Percentiles rank a stretch among this genome's conserved stretches.
Evolutionary conservation across 225 moss, liverwort and hornwort species (phyloP).

Genomic region (Pseudisothecium myosuroides): DNA sequence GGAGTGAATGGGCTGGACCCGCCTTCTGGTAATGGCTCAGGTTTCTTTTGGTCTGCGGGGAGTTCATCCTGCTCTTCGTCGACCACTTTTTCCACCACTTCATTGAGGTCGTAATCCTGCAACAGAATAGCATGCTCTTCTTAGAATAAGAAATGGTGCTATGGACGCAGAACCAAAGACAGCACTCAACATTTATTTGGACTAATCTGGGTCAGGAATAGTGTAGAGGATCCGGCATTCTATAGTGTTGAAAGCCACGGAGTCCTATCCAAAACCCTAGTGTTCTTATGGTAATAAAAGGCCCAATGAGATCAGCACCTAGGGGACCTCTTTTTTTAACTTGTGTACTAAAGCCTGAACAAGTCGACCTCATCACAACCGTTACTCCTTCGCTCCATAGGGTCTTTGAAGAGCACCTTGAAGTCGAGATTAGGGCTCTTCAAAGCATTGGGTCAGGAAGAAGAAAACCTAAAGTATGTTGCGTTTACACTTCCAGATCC

Average conservation of each 20-base stretch:
- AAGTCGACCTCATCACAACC: background rate
- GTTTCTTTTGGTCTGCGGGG: background rate
- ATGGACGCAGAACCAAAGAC: background rate
- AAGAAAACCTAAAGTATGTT: background rate
- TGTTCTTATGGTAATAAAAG: background rate
- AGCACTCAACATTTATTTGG: background rate
- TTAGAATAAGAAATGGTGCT: background rate
- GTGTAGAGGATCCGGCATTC: background rate
- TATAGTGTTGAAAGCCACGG: background rate
- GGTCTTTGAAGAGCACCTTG: background rate
- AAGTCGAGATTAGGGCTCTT: background rate
- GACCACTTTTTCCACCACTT: constrained; percentile 24
- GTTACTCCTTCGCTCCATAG: background rate
- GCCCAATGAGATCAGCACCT: background rate
- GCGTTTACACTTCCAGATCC: background rate
- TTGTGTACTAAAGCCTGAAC: background rate
- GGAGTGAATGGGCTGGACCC: constrained; percentile 40
- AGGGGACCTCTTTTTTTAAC: background rate
- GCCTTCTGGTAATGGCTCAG: constrained; percentile 21
- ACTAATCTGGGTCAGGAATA: background rate
- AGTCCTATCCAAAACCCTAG: background rate
- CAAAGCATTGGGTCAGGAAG: too few relatives aligned
- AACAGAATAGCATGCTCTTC: background rate
- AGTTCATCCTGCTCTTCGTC: constrained; percentile 11
- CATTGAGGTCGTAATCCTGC: constrained; percentile 20